Percentiles rank a stretch among this genome's conserved stretches.
These are phyloP conservation scores for Alternaria dauci DNA, from an alignment of 2,329 filamentous ascomycete species.

Conservation along the genomic window DNA sequence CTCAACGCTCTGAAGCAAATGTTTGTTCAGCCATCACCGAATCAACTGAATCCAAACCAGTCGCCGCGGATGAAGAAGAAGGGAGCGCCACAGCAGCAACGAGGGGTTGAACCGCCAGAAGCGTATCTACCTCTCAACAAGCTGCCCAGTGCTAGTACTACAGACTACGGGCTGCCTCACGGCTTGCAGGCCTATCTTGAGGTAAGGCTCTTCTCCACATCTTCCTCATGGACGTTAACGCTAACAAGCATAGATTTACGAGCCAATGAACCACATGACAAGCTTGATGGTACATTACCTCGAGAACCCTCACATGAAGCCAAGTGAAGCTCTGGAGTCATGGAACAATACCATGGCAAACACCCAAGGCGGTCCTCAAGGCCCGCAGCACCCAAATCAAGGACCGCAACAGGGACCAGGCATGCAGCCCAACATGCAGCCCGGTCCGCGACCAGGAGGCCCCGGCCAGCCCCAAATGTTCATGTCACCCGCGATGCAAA, in stretches of 20 bases:
- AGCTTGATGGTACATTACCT: slow-evolving; percentile 66
- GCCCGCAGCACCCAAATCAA: slow-evolving; percentile 18
- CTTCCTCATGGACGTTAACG: slow-evolving; percentile 21
- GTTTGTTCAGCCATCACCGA: slow-evolving; percentile 57
- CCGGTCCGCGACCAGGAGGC: slow-evolving; percentile 44
- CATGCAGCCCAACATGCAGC: slow-evolving; percentile 44
- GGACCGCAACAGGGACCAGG: slow-evolving; percentile 37
- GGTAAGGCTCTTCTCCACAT: slow-evolving; percentile 53
- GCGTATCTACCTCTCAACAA: slow-evolving; percentile 56
- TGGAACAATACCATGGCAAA: slow-evolving; percentile 58
- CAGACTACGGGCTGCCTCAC: slow-evolving; percentile 63
- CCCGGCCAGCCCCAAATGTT: slow-evolving; percentile 53
- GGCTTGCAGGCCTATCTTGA: slow-evolving; percentile 69
- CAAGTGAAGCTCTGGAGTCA: slow-evolving; percentile 63
- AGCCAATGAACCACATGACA: slow-evolving; percentile 71
- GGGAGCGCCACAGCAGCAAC: slow-evolving; percentile 53
- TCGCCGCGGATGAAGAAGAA: slow-evolving; percentile 65
- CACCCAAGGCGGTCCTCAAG: slow-evolving; percentile 28
- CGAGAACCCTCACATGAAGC: slow-evolving; percentile 61
- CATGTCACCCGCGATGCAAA: slow-evolving; percentile 66
- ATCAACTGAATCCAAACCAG: slow-evolving; percentile 60
- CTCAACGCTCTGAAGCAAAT: slow-evolving; percentile 65
- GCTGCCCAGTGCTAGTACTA: slow-evolving; percentile 57
- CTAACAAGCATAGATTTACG: slow-evolving; percentile 62
- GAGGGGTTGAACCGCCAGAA: slow-evolving; percentile 40